Evolutionary conservation across 177 flowering plant species (phyloP), one percentile per base, ranked within the genome.

Genomic region (Vitis hybrid): DNA sequence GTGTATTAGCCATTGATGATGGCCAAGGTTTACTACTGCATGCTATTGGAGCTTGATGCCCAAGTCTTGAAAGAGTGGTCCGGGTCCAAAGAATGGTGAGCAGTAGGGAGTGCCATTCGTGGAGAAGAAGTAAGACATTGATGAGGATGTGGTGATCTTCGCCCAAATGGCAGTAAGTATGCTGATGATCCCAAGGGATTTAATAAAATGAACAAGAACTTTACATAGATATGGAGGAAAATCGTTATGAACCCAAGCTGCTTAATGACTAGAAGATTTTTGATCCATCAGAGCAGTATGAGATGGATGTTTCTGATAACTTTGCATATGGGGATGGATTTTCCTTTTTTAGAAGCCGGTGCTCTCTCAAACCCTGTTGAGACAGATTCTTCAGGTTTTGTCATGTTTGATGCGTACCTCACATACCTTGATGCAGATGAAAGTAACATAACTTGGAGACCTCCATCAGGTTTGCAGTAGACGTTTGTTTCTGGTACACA

Each of bases 41-140:
- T 20, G 20, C 20, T 20, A 20, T 20, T 20, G 20, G 20, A 20
- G 20, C 20, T 20, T 20, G 20, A 20, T 20, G 20, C 20, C 20
- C 20, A 20, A 20, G 20, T 20, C 20, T 1, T 20, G 20, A 72
- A 89, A 89, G 76, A 87, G 91, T 69, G 93, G 93, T 6, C 24
- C 89, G 2, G 93, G 93, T 30, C 88, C 91, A 0, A 88, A 86
- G 70, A 86, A 84, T 71, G 91, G 93, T 20, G 91, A 89, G 73
- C 82, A 84, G 53, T 87, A 86, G 71, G 93, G 86, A 17, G 88
- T 89, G 1, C 91, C 91, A 3, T 82, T 87, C 62, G 49, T 84
- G 63, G 93, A 89, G 75, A 89, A 89, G 76, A 91, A 89, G 66
- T 92, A 96, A 93, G 97, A 86, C 12, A 85, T 83, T 12, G 91